A percentile compares a stretch with the other conserved stretches of the same genome.
phyloP scores from a whole-genome alignment of 345 rosid species.

The Salix udensis region DNA sequence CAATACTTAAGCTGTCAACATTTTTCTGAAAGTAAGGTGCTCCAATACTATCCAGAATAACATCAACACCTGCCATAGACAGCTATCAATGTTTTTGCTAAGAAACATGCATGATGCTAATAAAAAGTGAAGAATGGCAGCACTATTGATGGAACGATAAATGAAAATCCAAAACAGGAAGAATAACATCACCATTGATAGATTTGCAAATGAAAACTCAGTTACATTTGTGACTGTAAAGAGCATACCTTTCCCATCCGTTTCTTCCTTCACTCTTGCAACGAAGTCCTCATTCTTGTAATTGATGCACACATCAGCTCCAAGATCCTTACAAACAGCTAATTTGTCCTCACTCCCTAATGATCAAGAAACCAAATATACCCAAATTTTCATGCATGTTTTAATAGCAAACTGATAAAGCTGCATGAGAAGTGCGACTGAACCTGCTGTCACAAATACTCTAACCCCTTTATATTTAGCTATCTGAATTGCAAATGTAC shows the following conservation, averaged over 20 bases:
- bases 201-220: neutral
- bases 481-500: constrained; percentile 85
- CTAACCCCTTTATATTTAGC: constrained; percentile 60
- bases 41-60: constrained; percentile 77
- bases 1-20: constrained; percentile 68
- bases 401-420: neutral
- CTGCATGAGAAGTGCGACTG: neutral
- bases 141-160: neutral
- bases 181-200: no score
- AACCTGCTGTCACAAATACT: constrained; percentile 91
- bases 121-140: neutral
- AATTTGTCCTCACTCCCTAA: constrained; percentile 77
- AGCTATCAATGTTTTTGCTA: neutral
- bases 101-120: neutral
- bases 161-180: no score
- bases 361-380: constrained; percentile 8
- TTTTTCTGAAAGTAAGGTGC: constrained; percentile 76
- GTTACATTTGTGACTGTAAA: neutral
- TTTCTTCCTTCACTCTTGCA: constrained; percentile 71
- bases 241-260: constrained; percentile 68
- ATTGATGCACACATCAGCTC: constrained; percentile 84
- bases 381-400: neutral
- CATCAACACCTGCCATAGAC: constrained; percentile 56
- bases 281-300: constrained; percentile 92
- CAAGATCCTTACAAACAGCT: constrained; percentile 77